A percentile compares a stretch with the other conserved stretches of the same genome.
Evolutionary conservation across 768 basidiomycete genomes (phyloP).

Genomic region (Boletus rex-veris): DNA sequence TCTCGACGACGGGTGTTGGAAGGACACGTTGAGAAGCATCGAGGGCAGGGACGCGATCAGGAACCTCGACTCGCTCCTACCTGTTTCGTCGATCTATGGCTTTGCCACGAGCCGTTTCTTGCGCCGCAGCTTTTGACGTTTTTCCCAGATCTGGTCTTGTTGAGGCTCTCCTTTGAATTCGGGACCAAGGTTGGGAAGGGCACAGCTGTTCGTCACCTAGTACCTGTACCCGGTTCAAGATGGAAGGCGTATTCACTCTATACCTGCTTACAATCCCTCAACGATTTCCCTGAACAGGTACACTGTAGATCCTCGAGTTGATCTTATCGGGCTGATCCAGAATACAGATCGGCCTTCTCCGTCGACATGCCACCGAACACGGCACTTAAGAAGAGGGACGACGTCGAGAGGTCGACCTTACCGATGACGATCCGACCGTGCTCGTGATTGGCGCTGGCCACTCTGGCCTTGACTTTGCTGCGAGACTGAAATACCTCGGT

Average conservation of each 20-base stretch:
- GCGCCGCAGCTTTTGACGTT: conserved; percentile 35
- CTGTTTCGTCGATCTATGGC: conserved; percentile 7
- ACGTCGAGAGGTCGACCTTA: conserved; percentile 32
- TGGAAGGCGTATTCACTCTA: conserved; percentile 64
- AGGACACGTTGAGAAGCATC: conserved; percentile 50
- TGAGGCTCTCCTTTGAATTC: conserved; percentile 56
- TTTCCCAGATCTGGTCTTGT: conserved; percentile 56
- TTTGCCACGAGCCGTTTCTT: conserved; percentile 21
- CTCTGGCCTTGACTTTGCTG: conserved; percentile 61
- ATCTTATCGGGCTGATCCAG: not conserved
- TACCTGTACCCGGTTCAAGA: conserved; percentile 37
- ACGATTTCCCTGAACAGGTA: conserved; percentile 40
- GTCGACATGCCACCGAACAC: not conserved
- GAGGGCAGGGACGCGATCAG: conserved; percentile 37
- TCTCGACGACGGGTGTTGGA: conserved; percentile 39
- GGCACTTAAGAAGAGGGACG: conserved; percentile 45
- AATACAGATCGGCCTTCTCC: not conserved
- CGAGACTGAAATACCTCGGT: conserved; percentile 57
- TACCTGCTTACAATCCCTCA: conserved; percentile 58
- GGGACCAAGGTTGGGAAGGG: conserved; percentile 46
- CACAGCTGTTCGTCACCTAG: conserved; percentile 51
- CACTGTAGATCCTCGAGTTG: not conserved
- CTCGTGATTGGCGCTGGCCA: conserved; percentile 66
- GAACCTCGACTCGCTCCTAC: conserved; percentile 31
- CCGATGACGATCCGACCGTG: conserved; percentile 49